Evolutionary conservation across 2,329 filamentous ascomycete species (phyloP), one percentile per base, ranked within the genome.

Genomic region (Dryadomyces quercivorus): DNA sequence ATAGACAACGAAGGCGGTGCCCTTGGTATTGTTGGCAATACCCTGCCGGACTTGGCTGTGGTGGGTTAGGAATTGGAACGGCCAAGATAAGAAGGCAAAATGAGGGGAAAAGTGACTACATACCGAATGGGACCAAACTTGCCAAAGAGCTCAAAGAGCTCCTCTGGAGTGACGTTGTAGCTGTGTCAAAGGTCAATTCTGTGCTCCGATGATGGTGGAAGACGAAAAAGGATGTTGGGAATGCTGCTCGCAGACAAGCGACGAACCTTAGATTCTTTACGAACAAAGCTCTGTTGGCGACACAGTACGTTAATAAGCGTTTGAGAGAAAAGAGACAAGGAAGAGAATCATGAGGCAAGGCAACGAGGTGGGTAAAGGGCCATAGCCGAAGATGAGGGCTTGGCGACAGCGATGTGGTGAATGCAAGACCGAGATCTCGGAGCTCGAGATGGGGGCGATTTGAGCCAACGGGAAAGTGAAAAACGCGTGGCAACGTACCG

Each of bases 151-250:
- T 96, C 92, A 74, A 96, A 98, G 62, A 98, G 83, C 74, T 97
- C 91, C 75, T 96, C 91, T 66, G 92, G 86, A 67, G 90, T 93
- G 68, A 98, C 91, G 86, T 94, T 95, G 82, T 96, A 97, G 86
- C 91, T 95, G 61, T 4, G 47, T 49, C 59, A 3, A 13, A 36
- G 43, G 56, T 54, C 55, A 51, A 5, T 7, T 7, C 10, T 38
- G 21, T 9, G 8, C n/a, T 46, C 20, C 38, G n/a, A 50, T 50
- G 21, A 10, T 21, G 6, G 20, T 15, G 20, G 13, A 12, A 50
- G 63, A 58, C 3, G 3, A 10, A 57, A 5, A 18, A 50, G 63
- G 66, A 58, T 66, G 63, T 55, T 52, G 80, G 77, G 67, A n/a
- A n/a, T n/a, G n/a, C n/a, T n/a, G n/a, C n/a, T n/a, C 84, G 84